These are phyloP conservation scores for Phanerochaete carnosa DNA, from an alignment of 768 basidiomycete genomes.

Conservation along the genomic window DNA sequence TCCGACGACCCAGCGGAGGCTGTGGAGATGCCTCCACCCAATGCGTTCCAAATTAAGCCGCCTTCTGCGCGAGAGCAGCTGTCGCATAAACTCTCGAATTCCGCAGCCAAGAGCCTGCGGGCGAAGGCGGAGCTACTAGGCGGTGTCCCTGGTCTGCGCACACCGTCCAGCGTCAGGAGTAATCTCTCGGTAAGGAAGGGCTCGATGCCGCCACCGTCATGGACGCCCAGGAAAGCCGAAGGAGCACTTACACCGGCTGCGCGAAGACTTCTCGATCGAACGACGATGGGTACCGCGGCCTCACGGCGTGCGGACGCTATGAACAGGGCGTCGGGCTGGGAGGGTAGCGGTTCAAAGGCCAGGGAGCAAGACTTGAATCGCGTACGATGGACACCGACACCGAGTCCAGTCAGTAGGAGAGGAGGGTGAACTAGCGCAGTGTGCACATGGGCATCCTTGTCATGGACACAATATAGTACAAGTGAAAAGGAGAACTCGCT, in stretches of 20 bases:
- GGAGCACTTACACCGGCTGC: conserved; percentile 88
- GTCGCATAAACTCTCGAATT: conserved; percentile 77
- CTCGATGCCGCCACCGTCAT: conserved; percentile 75
- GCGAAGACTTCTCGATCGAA: conserved; percentile 67
- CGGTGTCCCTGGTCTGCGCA: conserved; percentile 32
- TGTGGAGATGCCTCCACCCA: conserved; percentile 40
- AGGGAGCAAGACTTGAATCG: conserved; percentile 63
- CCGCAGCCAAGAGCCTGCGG: conserved; percentile 78
- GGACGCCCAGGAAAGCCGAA: conserved; percentile 74
- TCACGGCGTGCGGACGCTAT: conserved; percentile 65
- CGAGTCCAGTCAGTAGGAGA: conserved; percentile 40
- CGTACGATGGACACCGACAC: conserved; percentile 81
- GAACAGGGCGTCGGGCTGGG: conserved; percentile 58
- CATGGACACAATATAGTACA: background rate
- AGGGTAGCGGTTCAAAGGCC: conserved; percentile 32
- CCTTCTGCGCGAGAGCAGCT: conserved; percentile 79
- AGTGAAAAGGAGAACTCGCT: background rate
- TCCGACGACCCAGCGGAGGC: conserved; percentile 48
- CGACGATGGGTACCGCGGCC: conserved; percentile 62
- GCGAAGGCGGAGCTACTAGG: conserved; percentile 68
- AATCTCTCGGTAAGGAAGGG: conserved; percentile 34
- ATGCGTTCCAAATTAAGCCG: conserved; percentile 76
- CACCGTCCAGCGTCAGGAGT: conserved; percentile 34
- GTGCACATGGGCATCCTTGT: background rate
- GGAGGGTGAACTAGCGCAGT: background rate